Conservation (phyloP, 2,329 filamentous ascomycete species). For the Cadophora luteo-olivacea region DNA sequence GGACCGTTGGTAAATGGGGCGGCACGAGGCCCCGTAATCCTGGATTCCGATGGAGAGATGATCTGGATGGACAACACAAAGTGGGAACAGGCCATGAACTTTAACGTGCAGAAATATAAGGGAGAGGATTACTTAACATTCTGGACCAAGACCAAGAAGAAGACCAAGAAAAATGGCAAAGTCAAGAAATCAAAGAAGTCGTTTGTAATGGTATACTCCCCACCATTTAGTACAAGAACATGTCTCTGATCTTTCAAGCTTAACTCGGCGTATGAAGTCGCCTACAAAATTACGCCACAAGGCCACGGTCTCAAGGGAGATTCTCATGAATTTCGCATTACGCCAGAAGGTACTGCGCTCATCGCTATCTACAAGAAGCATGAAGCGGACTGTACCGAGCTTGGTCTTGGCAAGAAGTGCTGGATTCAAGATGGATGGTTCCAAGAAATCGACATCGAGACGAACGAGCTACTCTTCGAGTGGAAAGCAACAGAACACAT, state of each 20-base stretch:
- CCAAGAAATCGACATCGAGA: conserved; percentile 59
- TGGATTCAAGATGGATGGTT: conserved; percentile 42
- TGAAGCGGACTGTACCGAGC: conserved; percentile 20
- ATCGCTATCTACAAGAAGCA: conserved; percentile 26
- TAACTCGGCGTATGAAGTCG: conserved; percentile 16
- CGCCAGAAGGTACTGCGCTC: conserved; percentile 25
- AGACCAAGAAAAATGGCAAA: conserved; percentile 19
- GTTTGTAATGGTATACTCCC: conserved; percentile 19
- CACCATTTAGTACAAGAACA: background rate
- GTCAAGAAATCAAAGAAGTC: conserved; percentile 17
- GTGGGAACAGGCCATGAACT: conserved; percentile 24
- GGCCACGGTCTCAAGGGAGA: conserved; percentile 24
- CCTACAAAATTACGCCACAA: conserved; percentile 17
- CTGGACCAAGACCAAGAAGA: conserved; percentile 23
- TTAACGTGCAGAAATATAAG: conserved; percentile 25
- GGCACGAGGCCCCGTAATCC: conserved; percentile 23
- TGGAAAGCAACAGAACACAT: conserved; percentile 54
- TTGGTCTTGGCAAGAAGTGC: conserved; percentile 20
- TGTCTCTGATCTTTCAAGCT: background rate
- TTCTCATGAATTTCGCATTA: conserved; percentile 27
- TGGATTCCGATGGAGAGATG: conserved; percentile 19
- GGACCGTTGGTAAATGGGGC: conserved; percentile 25
- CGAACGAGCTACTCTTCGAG: conserved; percentile 55
- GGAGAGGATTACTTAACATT: conserved; percentile 27
- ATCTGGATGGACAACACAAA: conserved; percentile 25